Conservation (phyloP, 495 filamentous ascomycete genomes). For the Aspergillus cavernicola region DNA sequence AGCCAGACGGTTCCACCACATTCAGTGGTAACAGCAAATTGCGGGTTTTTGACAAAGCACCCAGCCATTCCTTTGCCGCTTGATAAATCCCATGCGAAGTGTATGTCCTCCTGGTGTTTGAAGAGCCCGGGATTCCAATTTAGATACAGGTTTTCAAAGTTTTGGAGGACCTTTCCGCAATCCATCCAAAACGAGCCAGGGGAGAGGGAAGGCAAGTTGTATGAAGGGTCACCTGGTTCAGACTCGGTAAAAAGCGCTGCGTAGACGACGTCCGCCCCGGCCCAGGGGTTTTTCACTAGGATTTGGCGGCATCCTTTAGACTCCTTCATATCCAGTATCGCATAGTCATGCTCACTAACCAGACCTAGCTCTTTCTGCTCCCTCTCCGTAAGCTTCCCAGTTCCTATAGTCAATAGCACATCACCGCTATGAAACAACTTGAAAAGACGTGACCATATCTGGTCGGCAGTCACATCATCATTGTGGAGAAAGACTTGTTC, state of each 20-base stretch:
- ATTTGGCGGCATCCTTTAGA: conserved; percentile 59
- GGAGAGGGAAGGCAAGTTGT: conserved; percentile 23
- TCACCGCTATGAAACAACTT: conserved; percentile 73
- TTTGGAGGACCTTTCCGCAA: conserved; percentile 75
- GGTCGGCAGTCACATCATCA: conserved; percentile 68
- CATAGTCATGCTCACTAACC: conserved; percentile 89
- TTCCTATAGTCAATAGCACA: conserved; percentile 86
- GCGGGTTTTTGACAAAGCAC: conserved; percentile 75
- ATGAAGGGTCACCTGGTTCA: conserved; percentile 8
- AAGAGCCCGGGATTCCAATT: conserved; percentile 97
- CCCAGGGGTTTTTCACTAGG: conserved; percentile 95
- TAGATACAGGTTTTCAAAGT: conserved; percentile 92
- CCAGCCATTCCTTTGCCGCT: conserved; percentile 49
- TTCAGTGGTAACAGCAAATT: conserved; percentile 65
- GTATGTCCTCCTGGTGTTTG: conserved; percentile 72
- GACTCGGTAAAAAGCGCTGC: conserved; percentile 9
- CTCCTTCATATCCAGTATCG: conserved; percentile 75
- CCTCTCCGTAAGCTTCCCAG: conserved; percentile 66
- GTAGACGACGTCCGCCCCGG: conserved; percentile 53
- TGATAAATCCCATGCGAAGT: conserved; percentile 82
- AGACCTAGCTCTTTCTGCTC: conserved; percentile 81
- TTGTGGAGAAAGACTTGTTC: conserved; percentile 89
- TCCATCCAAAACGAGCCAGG: conserved; percentile 91
- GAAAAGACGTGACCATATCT: conserved; percentile 75
- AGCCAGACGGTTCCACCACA: conserved; percentile 70